phyloP scores from a whole-genome alignment of 208 protist genomes.

The Trypanosoma vivax region DNA sequence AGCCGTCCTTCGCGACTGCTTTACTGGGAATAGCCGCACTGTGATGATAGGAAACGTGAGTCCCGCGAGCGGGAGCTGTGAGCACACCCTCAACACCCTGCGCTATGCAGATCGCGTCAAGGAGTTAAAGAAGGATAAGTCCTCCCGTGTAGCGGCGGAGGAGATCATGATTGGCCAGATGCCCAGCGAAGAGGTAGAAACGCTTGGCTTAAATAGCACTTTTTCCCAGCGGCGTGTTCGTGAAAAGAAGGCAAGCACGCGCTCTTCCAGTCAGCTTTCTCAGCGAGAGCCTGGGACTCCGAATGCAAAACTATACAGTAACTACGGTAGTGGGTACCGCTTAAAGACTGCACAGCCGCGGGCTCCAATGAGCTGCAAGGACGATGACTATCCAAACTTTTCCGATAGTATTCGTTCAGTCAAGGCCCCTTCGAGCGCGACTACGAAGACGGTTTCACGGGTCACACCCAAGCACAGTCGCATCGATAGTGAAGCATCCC shows the following conservation, averaged over 20 bases:
- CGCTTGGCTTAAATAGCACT: conserved; percentile 55
- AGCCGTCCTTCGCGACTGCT: conserved; percentile 94
- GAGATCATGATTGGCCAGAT: conserved; percentile 92
- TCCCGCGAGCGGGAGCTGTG: conserved; percentile 81
- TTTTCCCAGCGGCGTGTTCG: conserved; percentile 80
- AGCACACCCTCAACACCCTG: conserved; percentile 98
- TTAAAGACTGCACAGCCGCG: conserved; percentile 22
- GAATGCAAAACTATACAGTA: conserved; percentile 21
- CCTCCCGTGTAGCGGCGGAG: conserved; percentile 60
- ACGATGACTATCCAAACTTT: conserved; percentile 29
- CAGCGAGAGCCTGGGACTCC: conserved; percentile 62
- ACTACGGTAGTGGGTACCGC: conserved; percentile 24
- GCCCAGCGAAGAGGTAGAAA: conserved; percentile 83
- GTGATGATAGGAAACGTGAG: conserved; percentile 96
- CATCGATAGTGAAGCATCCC: conserved; percentile 26
- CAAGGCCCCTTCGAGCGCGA: conserved; percentile 11
- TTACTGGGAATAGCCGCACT: conserved; percentile 95
- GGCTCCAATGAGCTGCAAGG: conserved; percentile 9
- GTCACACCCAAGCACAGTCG: conserved; percentile 29
- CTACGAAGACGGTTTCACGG: conserved; percentile 10
- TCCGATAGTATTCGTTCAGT: conserved; percentile 27
- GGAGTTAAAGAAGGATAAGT: conserved; percentile 90
- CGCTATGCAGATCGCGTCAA: conserved; percentile 97
- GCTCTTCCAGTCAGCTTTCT: conserved; percentile 49
- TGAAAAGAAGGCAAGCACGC: conserved; percentile 35